Conservation (phyloP, 345 rosid species). For the Lenwebbia sp. region DNA sequence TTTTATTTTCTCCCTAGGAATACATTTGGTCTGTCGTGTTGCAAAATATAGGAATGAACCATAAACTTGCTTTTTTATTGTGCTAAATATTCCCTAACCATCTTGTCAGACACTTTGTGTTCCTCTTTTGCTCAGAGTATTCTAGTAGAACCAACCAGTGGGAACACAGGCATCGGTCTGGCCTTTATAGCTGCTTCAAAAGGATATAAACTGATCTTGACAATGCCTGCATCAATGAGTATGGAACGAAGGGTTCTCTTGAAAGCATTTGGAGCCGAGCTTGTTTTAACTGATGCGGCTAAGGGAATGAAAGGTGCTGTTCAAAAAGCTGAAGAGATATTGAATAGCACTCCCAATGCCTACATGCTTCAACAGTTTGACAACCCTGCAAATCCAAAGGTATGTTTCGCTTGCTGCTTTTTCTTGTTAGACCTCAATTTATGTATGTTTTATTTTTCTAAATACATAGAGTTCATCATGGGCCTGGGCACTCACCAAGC, state of each 20-base stretch:
- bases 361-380: constrained; percentile 85
- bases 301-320: constrained; percentile 75
- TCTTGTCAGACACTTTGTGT: background rate
- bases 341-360: constrained; percentile 46
- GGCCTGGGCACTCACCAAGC: background rate
- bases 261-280: constrained; percentile 86
- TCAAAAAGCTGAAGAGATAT: constrained; percentile 67
- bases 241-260: constrained; percentile 81
- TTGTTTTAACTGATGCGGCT: constrained; percentile 68
- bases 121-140: constrained; percentile 31
- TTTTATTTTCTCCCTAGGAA: background rate
- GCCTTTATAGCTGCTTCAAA: constrained; percentile 79
- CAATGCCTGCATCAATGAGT: constrained; percentile 83
- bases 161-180: constrained; percentile 91
- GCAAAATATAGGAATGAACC: background rate
- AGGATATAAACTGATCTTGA: constrained; percentile 62
- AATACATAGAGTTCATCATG: background rate
- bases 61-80: background rate
- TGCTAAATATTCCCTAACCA: background rate
- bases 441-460: background rate
- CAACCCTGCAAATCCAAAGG: constrained; percentile 87
- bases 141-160: constrained; percentile 86
- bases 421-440: background rate
- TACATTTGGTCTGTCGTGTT: background rate
- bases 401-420: constrained; percentile 5